Evolutionary conservation across 352 stramenopile species (phyloP).

Genomic region (Pythium sp.): DNA sequence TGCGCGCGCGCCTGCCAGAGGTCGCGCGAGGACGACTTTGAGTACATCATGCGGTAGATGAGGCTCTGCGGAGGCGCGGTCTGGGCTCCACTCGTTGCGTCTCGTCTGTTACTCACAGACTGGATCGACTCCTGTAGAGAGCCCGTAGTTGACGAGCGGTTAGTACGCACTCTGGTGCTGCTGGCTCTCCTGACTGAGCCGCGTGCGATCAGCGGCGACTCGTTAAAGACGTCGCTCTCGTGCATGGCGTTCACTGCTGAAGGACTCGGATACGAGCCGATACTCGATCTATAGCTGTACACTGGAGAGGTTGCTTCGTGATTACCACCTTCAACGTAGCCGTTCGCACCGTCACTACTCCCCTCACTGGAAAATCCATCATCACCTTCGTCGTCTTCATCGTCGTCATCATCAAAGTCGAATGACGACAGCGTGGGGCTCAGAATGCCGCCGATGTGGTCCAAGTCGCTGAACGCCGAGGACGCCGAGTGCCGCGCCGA

Average conservation of each 20-base stretch:
- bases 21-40: conserved; percentile 55
- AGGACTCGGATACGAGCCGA: conserved; percentile 2
- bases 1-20: conserved; percentile 58
- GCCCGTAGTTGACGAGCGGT: conserved; percentile 58
- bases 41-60: conserved; percentile 79
- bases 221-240: neutral
- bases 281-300: conserved; percentile 9
- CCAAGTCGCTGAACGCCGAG: conserved; percentile 40
- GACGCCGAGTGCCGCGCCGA: conserved; percentile 29
- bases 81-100: conserved; percentile 13
- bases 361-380: conserved; percentile 3
- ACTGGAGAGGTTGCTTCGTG: neutral
- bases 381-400: conserved; percentile 19
- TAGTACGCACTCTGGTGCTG: conserved; percentile 26
- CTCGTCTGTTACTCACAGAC: neutral
- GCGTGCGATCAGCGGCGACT: conserved; percentile 20
- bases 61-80: conserved; percentile 46
- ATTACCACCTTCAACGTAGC: neutral
- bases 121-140: conserved; percentile 20
- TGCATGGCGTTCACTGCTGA: neutral
- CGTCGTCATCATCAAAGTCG: conserved; percentile 72
- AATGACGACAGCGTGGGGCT: conserved; percentile 85
- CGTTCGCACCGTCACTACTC: conserved; percentile 1
- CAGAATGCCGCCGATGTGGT: conserved; percentile 64
- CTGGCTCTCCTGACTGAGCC: conserved; percentile 32